Conservation (phyloP, 345 rosid genomes). For the Citrus inodora region DNA sequence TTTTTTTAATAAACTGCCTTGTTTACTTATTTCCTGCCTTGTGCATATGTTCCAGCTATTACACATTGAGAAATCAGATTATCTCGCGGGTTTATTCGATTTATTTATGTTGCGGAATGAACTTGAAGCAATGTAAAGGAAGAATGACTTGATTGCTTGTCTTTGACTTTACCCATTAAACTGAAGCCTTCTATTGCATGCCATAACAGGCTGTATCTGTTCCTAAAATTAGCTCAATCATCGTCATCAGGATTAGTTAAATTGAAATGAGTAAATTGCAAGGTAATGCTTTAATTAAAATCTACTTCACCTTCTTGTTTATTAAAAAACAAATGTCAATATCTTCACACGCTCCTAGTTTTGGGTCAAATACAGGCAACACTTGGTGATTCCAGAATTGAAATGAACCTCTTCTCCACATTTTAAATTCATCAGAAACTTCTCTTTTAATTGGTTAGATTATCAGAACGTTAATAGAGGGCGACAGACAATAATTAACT, state of each 20-base stretch:
- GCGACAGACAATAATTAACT: neutral
- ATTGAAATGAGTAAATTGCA: conserved; percentile 6
- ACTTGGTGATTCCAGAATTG: neutral
- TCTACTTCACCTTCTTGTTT: neutral
- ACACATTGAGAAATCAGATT: neutral
- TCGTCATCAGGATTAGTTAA: neutral
- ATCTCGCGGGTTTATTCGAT: neutral
- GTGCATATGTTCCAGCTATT: neutral
- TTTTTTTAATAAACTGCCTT: neutral
- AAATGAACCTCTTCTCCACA: neutral
- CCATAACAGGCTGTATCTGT: conserved; percentile 5
- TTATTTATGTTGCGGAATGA: neutral
- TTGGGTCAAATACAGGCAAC: neutral
- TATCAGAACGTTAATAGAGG: neutral
- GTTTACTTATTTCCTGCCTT: neutral
- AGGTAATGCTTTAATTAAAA: neutral
- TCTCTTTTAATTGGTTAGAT: neutral
- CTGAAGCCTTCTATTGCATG: neutral
- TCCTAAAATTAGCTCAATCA: neutral
- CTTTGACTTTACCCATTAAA: conserved; percentile 6
- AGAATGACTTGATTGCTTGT: neutral
- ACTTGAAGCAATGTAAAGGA: conserved; percentile 9
- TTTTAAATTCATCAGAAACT: neutral
- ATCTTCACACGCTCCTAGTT: neutral
- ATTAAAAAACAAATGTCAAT: neutral